These are phyloP conservation scores for Trifolium pratense DNA, from an alignment of 306 rosid genomes.

Conservation along the genomic window DNA sequence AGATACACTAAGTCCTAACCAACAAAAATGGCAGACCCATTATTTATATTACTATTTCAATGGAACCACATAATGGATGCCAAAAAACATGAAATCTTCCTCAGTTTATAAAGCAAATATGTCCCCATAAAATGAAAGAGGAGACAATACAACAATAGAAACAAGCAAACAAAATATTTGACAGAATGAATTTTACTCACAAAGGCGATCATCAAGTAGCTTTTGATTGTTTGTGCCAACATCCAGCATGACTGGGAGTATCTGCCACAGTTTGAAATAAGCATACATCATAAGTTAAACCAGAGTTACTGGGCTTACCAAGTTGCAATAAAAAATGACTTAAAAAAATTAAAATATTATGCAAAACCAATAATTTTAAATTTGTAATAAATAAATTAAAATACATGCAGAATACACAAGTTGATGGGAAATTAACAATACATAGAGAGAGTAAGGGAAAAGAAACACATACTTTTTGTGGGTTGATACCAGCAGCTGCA, in stretches of 20 bases:
- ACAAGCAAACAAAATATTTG: constrained; percentile 29
- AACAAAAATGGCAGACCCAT: constrained; percentile 28
- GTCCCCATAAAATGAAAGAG: constrained; percentile 22
- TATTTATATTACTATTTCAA: constrained; percentile 16
- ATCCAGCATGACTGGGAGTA: constrained; percentile 97
- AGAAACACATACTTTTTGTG: constrained; percentile 72
- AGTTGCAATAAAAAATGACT: constrained; percentile 17
- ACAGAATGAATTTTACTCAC: constrained; percentile 58
- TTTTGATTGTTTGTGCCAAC: constrained; percentile 94
- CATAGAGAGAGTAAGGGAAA: constrained; percentile 11
- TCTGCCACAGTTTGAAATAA: constrained; percentile 56
- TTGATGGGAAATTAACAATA: constrained; percentile 12
- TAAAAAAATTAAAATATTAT: neutral
- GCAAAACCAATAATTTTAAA: constrained; percentile 12
- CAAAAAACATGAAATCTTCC: constrained; percentile 15
- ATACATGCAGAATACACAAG: constrained; percentile 21
- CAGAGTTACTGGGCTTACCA: constrained; percentile 22
- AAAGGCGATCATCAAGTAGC: constrained; percentile 90
- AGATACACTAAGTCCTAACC: neutral
- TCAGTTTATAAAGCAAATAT: constrained; percentile 35
- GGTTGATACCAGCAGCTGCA: constrained; percentile 98
- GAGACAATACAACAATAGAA: constrained; percentile 26
- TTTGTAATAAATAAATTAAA: neutral
- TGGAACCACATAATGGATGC: constrained; percentile 11
- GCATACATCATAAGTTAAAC: constrained; percentile 40